Conservation (phyloP, 106 monocot genomes). For the Acorus gramineus region DNA sequence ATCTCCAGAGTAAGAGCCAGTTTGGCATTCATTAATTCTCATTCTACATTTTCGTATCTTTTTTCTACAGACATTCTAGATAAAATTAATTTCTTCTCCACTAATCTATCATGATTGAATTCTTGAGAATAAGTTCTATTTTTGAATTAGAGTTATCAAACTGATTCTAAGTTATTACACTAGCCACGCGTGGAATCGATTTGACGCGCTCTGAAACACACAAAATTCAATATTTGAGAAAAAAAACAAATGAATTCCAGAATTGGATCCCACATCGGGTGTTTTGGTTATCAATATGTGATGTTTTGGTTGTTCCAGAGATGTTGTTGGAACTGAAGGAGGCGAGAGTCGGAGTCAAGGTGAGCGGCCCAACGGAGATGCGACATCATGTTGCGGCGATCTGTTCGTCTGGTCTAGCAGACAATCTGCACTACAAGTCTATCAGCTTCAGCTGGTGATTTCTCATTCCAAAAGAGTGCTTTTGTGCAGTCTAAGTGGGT, state of each 20-base stretch:
- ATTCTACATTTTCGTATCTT: too few relatives aligned
- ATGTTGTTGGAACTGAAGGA: constrained; percentile 30
- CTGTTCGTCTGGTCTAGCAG: constrained; percentile 33
- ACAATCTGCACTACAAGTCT: constrained; percentile 62
- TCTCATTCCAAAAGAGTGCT: too few relatives aligned
- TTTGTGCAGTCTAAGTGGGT: too few relatives aligned
- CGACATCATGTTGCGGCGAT: constrained; percentile 52
- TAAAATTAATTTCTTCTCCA: too few relatives aligned
- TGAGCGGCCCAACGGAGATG: constrained; percentile 45
- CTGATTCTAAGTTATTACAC: neutral
- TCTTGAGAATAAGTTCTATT: constrained; percentile 7
- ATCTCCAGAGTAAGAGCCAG: neutral
- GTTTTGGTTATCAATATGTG: neutral
- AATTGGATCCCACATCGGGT: neutral
- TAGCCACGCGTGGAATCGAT: neutral
- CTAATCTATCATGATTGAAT: too few relatives aligned
- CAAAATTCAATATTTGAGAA: neutral
- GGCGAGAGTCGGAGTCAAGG: constrained; percentile 36
- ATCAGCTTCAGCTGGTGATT: constrained; percentile 77
- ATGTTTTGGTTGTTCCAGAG: constrained; percentile 20
- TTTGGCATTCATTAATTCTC: too few relatives aligned
- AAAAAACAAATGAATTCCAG: neutral
- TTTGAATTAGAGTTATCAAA: neutral
- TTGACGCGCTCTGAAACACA: neutral
- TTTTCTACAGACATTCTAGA: too few relatives aligned